These are phyloP conservation scores for Lenwebbia sp. DNA, from an alignment of 345 rosid genomes.

Conservation along the genomic window DNA sequence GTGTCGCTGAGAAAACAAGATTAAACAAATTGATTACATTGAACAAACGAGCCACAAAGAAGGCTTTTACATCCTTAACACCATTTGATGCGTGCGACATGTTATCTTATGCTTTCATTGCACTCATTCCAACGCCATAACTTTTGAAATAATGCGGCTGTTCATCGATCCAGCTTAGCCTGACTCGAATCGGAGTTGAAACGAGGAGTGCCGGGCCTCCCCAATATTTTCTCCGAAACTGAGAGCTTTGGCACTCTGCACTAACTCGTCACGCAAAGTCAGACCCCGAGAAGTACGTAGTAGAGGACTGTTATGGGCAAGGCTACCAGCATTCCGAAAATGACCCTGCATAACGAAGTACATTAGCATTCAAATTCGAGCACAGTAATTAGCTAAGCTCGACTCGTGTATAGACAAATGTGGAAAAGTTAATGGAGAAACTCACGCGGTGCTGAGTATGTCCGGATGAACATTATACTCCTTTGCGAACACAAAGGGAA, in stretches of 20 bases:
- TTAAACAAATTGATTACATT: background rate
- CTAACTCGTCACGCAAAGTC: background rate
- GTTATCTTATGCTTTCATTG: background rate
- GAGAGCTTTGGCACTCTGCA: background rate
- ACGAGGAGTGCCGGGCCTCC: background rate
- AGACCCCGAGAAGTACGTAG: constrained; percentile 28
- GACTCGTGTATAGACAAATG: background rate
- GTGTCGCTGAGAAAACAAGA: background rate
- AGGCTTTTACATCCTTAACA: background rate
- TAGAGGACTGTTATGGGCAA: constrained; percentile 33
- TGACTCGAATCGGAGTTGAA: background rate
- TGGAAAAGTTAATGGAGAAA: background rate
- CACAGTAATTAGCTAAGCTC: background rate
- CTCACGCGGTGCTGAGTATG: constrained; percentile 35
- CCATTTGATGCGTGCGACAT: background rate
- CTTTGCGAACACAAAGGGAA: constrained; percentile 32
- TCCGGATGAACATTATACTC: constrained; percentile 36
- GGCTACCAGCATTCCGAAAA: constrained; percentile 41
- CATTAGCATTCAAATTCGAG: background rate
- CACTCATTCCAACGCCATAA: background rate
- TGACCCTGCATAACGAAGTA: constrained; percentile 15
- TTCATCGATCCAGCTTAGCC: background rate
- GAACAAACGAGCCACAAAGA: background rate
- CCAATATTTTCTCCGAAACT: too few relatives aligned
- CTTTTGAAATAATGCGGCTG: background rate